phyloP scores from a whole-genome alignment of 345 rosid species.

The Populus nigra region DNA sequence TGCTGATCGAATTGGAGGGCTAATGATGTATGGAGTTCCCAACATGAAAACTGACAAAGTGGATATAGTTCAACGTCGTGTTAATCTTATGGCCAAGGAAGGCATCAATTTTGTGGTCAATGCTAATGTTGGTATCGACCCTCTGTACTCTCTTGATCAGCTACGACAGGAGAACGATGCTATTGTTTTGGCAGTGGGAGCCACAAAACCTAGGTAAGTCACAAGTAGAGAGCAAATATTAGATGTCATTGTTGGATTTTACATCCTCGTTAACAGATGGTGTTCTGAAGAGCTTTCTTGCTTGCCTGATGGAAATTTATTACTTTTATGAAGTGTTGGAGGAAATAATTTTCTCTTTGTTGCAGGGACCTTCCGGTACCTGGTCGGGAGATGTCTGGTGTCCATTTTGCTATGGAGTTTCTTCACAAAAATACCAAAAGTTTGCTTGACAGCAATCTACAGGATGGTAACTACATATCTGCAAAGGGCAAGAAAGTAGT shows the following conservation, averaged over 20 bases:
- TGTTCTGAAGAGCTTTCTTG: not conserved
- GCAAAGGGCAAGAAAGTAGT: slow-evolving; percentile 92
- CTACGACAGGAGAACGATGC: slow-evolving; percentile 82
- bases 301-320: not conserved
- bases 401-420: slow-evolving; percentile 97
- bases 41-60: slow-evolving; percentile 98
- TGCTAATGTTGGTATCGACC: slow-evolving; percentile 86
- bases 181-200: slow-evolving; percentile 83
- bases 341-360: slow-evolving; percentile 9
- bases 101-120: slow-evolving; percentile 84
- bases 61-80: slow-evolving; percentile 89
- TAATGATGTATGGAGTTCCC: slow-evolving; percentile 99
- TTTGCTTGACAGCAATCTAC: slow-evolving; percentile 81
- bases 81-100: slow-evolving; percentile 84
- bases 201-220: slow-evolving; percentile 89
- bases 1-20: slow-evolving; percentile 96
- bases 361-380: slow-evolving; percentile 98
- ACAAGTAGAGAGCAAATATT: not conserved
- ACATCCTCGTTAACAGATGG: not conserved
- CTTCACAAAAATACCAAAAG: slow-evolving; percentile 96
- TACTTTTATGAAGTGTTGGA: not conserved
- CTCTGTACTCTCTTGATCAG: slow-evolving; percentile 62
- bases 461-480: slow-evolving; percentile 82
- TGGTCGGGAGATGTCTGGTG: slow-evolving; percentile 83
- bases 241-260: not conserved